phyloP scores from a whole-genome alignment of 73 alveolate genomes.

The Effrenium voratum region DNA sequence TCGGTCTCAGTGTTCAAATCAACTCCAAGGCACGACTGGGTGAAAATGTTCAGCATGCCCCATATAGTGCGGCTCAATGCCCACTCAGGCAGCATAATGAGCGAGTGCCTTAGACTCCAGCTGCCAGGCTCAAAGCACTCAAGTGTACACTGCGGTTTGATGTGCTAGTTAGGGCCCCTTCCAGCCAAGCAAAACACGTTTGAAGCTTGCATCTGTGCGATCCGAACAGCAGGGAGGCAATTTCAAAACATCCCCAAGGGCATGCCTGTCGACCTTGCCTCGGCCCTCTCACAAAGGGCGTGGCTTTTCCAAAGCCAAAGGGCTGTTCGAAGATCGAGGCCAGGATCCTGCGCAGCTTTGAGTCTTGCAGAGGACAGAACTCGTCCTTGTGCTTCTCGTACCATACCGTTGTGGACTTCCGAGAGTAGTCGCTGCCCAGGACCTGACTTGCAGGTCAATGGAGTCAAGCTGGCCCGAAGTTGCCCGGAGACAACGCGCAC shows the following conservation, averaged over 20 bases:
- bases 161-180: too few relatives aligned
- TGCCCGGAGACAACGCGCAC: too few relatives aligned
- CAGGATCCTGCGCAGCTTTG: constrained; percentile 71
- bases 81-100: constrained; percentile 61
- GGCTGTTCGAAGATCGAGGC: constrained; percentile 69
- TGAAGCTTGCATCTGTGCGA: too few relatives aligned
- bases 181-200: too few relatives aligned
- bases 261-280: too few relatives aligned
- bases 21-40: constrained; percentile 49
- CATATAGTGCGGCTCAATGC: constrained; percentile 69
- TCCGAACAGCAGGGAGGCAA: too few relatives aligned
- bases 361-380: constrained; percentile 52
- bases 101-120: constrained; percentile 52
- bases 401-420: constrained; percentile 53
- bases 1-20: background rate
- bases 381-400: constrained; percentile 83
- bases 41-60: constrained; percentile 83
- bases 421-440: constrained; percentile 70
- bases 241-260: too few relatives aligned
- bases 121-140: too few relatives aligned
- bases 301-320: background rate
- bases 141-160: too few relatives aligned
- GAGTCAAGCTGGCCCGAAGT: background rate
- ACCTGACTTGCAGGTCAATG: background rate
- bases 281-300: background rate